Percentiles rank a stretch among this genome's conserved stretches.
These are phyloP conservation scores for Gentiana macrophylla DNA, from an alignment of 257 asterid genomes.

Conservation along the genomic window DNA sequence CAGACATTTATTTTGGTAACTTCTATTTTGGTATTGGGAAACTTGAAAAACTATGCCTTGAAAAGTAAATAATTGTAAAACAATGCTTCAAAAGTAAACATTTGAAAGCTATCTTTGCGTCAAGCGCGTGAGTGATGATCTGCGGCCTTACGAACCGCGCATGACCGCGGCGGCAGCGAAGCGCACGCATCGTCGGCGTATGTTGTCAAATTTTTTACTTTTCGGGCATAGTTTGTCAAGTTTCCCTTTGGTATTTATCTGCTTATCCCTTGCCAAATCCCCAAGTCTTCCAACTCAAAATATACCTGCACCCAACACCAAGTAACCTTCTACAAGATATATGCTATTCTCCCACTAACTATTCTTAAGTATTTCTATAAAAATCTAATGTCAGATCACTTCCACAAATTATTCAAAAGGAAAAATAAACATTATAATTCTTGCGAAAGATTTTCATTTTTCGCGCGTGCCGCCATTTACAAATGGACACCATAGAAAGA, in stretches of 20 bases:
- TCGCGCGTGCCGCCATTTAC: not conserved
- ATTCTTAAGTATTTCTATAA: conserved; percentile 1
- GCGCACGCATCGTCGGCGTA: too few species aligned
- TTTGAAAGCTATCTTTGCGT: too few species aligned
- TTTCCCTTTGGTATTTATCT: conserved; percentile 1
- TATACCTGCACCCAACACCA: conserved; percentile 24
- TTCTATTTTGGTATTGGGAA: too few species aligned
- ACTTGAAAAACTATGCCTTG: too few species aligned
- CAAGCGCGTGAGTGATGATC: too few species aligned
- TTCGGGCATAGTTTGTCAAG: too few species aligned
- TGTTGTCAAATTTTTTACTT: too few species aligned
- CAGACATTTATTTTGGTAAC: too few species aligned
- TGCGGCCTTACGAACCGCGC: too few species aligned
- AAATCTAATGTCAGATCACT: not conserved
- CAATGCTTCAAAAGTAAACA: too few species aligned
- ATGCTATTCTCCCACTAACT: not conserved
- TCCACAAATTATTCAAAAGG: not conserved
- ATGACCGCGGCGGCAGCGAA: too few species aligned
- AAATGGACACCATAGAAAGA: conserved; percentile 16
- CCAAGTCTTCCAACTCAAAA: conserved; percentile 32
- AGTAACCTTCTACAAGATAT: conserved; percentile 24
- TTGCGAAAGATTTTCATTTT: not conserved
- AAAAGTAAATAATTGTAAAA: too few species aligned
- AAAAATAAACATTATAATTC: not conserved
- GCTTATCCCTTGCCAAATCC: conserved; percentile 38